Evolutionary conservation across 2,329 filamentous ascomycete genomes (phyloP), one percentile per base, ranked within the genome.

Genomic region (Endothia cerciana): DNA sequence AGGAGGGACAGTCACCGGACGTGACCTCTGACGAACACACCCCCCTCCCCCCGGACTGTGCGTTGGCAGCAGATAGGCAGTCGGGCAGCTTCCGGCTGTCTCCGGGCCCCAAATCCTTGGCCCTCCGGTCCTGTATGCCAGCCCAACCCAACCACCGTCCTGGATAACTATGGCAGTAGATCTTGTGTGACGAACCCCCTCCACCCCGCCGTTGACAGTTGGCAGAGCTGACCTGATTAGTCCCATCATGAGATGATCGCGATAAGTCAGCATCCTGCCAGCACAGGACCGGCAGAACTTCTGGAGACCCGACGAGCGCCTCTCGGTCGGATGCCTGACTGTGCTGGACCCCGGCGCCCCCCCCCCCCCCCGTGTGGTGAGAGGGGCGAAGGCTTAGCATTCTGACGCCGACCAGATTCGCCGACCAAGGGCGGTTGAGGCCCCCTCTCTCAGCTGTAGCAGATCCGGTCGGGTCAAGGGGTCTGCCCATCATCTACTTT

Each of bases 71-170:
- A 49, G n/a, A 25, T 25, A 45, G n/a, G 45, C 8, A 49, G 45
- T 61, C 59, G 59, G 59, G 59, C 59, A 61, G 28, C 43, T 30
- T 61, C 59, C 59, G 59, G 19, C 33, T 40, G 51, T 22, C 59
- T 51, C 43, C 43, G 58, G 28, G 10, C 41, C 36, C 19, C 2
- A 28, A 22, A 38, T 59, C 38, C 56, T 43, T 30, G n/a, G 11
- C 22, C n/a, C 36, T 40, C 36, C 10, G 4, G 36, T 41, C n/a
- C 43, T 25, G 45, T 47, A 47, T 47, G 45, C 11, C 45, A 22
- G 45, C 45, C 45, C 45, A 47, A 41, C 22, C n/a, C 43, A 19
- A 47, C 41, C 10, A n/a, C 47, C 22, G 25, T 51, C n/a, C n/a
- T n/a, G n/a, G n/a, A n/a, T n/a, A n/a, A n/a, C n/a, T n/a, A n/a